phyloP scores from a whole-genome alignment of 345 rosid species.

The Kernera saxatilis region DNA sequence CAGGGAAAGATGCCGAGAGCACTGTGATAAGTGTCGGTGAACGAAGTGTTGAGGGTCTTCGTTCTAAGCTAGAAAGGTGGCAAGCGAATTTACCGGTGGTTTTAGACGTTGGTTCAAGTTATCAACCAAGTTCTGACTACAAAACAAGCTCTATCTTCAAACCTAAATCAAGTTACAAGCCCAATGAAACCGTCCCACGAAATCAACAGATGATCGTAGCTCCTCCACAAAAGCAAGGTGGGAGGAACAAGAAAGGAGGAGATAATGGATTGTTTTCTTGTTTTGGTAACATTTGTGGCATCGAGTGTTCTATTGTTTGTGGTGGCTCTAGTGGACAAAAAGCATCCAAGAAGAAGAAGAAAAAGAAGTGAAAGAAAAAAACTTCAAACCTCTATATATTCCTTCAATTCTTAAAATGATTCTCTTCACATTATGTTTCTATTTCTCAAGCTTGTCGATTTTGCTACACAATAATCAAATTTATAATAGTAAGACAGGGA shows the following conservation, averaged over 20 bases:
- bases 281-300: conserved; percentile 62
- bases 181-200: conserved; percentile 19
- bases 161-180: conserved; percentile 30
- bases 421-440: conserved; percentile 6
- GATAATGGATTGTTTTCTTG: conserved; percentile 54
- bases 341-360: conserved; percentile 16
- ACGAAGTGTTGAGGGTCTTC: conserved; percentile 70
- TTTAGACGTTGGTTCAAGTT: conserved; percentile 45
- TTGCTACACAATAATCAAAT: conserved; percentile 1
- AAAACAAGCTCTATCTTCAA: conserved; percentile 23
- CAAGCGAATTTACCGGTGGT: conserved; percentile 60
- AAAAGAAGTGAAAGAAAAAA: conserved; percentile 20
- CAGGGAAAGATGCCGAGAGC: conserved; percentile 44
- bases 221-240: conserved; percentile 17
- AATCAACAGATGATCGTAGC: conserved; percentile 29
- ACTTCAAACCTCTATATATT: not conserved
- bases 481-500: conserved; percentile 9
- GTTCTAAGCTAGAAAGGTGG: conserved; percentile 83
- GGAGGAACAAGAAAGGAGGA: conserved; percentile 24
- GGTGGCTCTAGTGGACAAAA: conserved; percentile 33
- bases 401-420: not conserved
- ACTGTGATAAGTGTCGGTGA: conserved; percentile 40
- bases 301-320: conserved; percentile 65
- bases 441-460: conserved; percentile 21
- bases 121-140: conserved; percentile 22